Conservation (phyloP, 768 basidiomycete species). For the Xerocomellus intermedius region DNA sequence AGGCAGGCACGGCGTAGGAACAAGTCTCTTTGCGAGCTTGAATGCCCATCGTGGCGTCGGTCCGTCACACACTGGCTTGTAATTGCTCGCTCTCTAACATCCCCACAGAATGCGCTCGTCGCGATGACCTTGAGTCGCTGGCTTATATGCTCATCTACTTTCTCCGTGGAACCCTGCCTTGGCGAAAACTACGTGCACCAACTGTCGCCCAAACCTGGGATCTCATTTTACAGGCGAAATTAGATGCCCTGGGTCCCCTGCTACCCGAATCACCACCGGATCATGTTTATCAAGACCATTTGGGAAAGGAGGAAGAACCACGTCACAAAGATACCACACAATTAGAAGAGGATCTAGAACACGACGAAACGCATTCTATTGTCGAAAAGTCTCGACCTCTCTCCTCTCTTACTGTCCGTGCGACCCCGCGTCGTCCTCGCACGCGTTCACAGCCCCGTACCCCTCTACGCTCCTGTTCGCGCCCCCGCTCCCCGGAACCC, state of each 20-base stretch:
- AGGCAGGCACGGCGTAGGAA: conserved; percentile 75
- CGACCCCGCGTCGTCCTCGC: conserved; percentile 13
- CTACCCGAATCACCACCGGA: conserved; percentile 18
- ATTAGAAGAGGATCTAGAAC: conserved; percentile 9
- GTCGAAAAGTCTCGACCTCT: conserved; percentile 20
- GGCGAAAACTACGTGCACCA: conserved; percentile 69
- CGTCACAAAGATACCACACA: conserved; percentile 1
- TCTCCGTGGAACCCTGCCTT: conserved; percentile 72
- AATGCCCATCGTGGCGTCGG: conserved; percentile 75
- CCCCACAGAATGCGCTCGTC: conserved; percentile 61
- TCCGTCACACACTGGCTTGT: conserved; percentile 32
- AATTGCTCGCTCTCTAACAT: not conserved
- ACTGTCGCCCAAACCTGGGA: conserved; percentile 74
- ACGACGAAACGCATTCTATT: conserved; percentile 9
- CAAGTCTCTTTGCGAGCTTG: conserved; percentile 71
- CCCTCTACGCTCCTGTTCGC: conserved; percentile 13
- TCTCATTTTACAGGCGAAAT: conserved; percentile 70
- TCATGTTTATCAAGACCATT: conserved; percentile 4
- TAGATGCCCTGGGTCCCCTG: conserved; percentile 47
- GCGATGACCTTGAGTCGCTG: conserved; percentile 77
- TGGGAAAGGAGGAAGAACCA: conserved; percentile 3
- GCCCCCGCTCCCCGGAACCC: conserved; percentile 7
- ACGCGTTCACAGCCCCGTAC: conserved; percentile 20
- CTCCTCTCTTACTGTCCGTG: not conserved
- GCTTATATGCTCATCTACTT: conserved; percentile 86